A percentile compares a stretch with the other conserved stretches of the same genome.
phyloP scores from a whole-genome alignment of 106 monocot species.

The Amphibolis antarctica region DNA sequence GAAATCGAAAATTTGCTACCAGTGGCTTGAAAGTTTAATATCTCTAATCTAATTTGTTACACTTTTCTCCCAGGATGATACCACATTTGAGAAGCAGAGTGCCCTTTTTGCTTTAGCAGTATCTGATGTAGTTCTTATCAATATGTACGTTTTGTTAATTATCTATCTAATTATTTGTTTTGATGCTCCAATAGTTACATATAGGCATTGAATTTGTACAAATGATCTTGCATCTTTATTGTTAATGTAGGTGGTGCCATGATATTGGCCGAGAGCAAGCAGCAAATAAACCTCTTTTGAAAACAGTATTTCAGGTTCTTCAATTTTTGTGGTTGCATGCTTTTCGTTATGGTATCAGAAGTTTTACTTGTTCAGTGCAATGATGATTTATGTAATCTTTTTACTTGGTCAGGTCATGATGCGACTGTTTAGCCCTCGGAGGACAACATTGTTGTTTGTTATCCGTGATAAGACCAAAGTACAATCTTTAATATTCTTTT shows the following conservation, averaged over 20 bases:
- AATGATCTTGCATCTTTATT: not conserved
- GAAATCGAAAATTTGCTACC: conserved; percentile 8
- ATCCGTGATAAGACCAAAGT: conserved; percentile 97
- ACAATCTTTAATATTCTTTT: not conserved
- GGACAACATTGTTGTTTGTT: conserved; percentile 92
- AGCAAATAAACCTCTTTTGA: conserved; percentile 97
- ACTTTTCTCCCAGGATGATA: conserved; percentile 64
- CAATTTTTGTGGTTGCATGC: not conserved
- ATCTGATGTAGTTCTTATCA: conserved; percentile 93
- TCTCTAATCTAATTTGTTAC: not conserved
- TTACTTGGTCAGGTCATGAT: conserved; percentile 59
- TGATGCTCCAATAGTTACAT: no score
- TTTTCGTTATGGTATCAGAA: not conserved
- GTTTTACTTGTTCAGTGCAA: not conserved
- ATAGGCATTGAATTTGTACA: no score
- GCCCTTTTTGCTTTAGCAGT: conserved; percentile 95
- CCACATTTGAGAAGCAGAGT: conserved; percentile 98
- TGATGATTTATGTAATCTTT: not conserved
- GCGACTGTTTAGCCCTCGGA: conserved; percentile 93
- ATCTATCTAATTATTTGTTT: not conserved
- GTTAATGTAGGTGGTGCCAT: conserved; percentile 87
- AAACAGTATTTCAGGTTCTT: conserved; percentile 96
- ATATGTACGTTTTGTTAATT: conserved; percentile 53
- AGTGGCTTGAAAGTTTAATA: not conserved
- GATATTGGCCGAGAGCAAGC: conserved; percentile 99